phyloP scores from a whole-genome alignment of 176 grass and related monocot species.

The Pharus latifolius region DNA sequence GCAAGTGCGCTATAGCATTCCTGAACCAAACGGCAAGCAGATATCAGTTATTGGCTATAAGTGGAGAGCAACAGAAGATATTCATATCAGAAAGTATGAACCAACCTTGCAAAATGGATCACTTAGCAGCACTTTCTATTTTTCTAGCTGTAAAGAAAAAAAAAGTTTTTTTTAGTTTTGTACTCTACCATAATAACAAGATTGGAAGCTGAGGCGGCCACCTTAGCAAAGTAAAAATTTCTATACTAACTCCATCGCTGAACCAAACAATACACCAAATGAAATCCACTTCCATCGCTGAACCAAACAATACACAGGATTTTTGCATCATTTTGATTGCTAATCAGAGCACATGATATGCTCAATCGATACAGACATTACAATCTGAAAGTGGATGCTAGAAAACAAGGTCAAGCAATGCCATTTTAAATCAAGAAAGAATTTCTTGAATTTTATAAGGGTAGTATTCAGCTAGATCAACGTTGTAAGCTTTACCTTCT shows the following conservation, averaged over 20 bases:
- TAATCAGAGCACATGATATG: not conserved
- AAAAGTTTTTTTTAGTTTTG: not conserved
- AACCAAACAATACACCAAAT: not conserved
- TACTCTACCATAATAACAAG: too few species aligned
- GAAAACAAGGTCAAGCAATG: not conserved
- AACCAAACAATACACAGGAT: too few species aligned
- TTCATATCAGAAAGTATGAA: slow-evolving; percentile 3
- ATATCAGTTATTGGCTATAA: not conserved
- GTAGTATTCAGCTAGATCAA: not conserved
- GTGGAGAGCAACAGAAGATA: not conserved
- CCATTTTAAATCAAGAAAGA: not conserved
- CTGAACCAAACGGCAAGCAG: not conserved
- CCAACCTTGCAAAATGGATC: not conserved
- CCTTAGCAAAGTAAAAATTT: not conserved
- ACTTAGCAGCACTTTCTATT: not conserved
- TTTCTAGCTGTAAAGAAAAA: not conserved
- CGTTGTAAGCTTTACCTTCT: not conserved
- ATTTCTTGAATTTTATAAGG: not conserved
- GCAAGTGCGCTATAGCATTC: not conserved
- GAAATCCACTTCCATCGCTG: too few species aligned
- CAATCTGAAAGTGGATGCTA: not conserved
- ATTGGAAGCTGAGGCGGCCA: not conserved
- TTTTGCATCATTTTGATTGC: not conserved
- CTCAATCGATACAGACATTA: not conserved
- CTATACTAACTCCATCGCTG: not conserved